phyloP scores from a whole-genome alignment of 345 rosid species.

The Pistacia integerrima region DNA sequence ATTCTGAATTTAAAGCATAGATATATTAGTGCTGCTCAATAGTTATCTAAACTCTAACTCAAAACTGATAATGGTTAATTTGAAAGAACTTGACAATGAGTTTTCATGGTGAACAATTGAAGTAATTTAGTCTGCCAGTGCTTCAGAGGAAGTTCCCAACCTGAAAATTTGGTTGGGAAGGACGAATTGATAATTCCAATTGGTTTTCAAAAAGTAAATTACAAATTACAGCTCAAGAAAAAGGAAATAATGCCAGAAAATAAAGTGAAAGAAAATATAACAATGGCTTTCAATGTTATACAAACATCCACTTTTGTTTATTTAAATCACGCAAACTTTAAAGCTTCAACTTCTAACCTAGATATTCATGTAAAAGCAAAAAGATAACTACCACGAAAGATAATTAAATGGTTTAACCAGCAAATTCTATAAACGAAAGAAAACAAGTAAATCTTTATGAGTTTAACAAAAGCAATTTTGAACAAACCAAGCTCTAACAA shows the following conservation, averaged over 20 bases:
- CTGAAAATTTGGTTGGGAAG: neutral
- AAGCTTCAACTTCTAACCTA: constrained; percentile 1
- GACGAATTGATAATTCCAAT: constrained; percentile 6
- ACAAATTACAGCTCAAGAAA: neutral
- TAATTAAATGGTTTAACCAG: neutral
- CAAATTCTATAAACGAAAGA: constrained; percentile 7
- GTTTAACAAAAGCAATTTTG: neutral
- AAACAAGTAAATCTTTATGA: neutral
- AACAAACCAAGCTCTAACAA: neutral
- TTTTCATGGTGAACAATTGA: neutral
- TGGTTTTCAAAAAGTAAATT: neutral
- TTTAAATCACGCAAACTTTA: neutral
- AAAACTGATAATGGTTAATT: neutral
- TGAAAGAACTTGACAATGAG: neutral
- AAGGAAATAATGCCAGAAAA: neutral
- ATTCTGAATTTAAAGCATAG: constrained; percentile 52
- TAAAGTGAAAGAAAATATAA: neutral
- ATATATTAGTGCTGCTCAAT: constrained; percentile 16
- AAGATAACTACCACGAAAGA: neutral
- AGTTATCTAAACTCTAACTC: neutral
- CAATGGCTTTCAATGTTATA: neutral
- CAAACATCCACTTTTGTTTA: neutral
- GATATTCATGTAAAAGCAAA: constrained; percentile 2
- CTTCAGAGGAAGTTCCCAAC: neutral
- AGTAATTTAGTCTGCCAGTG: neutral